Percentiles rank a stretch among this genome's conserved stretches.
Evolutionary conservation across 2,329 filamentous ascomycete species (phyloP).

Genomic region (Setomelanomma holmii): DNA sequence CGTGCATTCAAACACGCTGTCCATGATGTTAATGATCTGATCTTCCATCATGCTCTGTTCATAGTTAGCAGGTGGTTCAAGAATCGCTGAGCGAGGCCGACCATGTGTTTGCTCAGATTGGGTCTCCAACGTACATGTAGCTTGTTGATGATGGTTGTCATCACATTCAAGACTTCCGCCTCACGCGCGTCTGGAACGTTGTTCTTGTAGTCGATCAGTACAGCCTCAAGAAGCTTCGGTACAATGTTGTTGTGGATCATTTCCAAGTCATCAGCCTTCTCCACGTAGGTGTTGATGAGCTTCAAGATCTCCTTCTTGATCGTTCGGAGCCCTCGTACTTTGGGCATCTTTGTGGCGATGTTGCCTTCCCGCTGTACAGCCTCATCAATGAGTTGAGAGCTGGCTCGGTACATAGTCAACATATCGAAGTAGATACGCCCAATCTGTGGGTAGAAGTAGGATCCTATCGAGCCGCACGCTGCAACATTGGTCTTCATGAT

Average conservation of each 20-base stretch:
- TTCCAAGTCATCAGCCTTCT: conserved; percentile 95
- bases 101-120: conserved; percentile 59
- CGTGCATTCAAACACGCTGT: conserved; percentile 98
- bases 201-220: conserved; percentile 94
- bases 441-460: conserved; percentile 98
- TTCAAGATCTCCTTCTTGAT: conserved; percentile 99
- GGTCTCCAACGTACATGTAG: conserved; percentile 80
- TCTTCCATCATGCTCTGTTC: conserved; percentile 91
- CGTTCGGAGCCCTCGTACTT: conserved; percentile 90
- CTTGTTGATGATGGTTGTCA: conserved; percentile 97
- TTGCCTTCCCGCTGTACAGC: conserved; percentile 86
- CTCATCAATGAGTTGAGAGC: conserved; percentile 95
- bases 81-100: conserved; percentile 36
- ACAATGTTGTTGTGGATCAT: conserved; percentile 94
- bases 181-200: conserved; percentile 96
- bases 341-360: conserved; percentile 96
- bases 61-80: conserved; percentile 26
- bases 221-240: conserved; percentile 91
- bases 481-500: conserved; percentile 99
- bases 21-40: conserved; percentile 96
- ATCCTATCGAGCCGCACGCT: conserved; percentile 94
- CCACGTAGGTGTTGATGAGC: conserved; percentile 96
- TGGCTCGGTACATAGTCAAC: conserved; percentile 98
- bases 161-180: conserved; percentile 94
- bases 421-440: conserved; percentile 98